Evolutionary conservation across 805 yeast species (phyloP).

Genomic region (Kodamaea restingae): DNA sequence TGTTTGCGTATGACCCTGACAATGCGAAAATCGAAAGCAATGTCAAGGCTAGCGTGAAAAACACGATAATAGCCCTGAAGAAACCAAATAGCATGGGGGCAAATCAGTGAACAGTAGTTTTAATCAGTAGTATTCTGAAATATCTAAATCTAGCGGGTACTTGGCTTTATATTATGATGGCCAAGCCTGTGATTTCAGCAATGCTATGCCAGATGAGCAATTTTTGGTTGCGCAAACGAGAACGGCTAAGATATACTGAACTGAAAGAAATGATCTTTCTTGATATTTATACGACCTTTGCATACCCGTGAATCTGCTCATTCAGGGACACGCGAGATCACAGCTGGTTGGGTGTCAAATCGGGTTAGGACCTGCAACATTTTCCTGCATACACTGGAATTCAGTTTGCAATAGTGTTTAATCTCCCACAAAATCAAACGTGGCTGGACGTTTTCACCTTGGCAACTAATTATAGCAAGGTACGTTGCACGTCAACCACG

Average conservation of each 20-base stretch:
- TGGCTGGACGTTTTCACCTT: constrained; percentile 1
- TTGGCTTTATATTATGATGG: too few relatives aligned
- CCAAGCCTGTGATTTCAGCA: too few relatives aligned
- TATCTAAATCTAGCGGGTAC: too few relatives aligned
- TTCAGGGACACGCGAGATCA: constrained; percentile 1
- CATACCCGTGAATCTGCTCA: too few relatives aligned
- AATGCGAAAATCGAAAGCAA: constrained; percentile 34
- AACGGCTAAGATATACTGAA: too few relatives aligned
- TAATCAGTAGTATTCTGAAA: too few relatives aligned
- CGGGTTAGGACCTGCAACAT: neutral
- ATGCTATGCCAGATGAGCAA: neutral
- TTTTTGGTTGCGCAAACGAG: too few relatives aligned
- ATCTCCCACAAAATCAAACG: neutral
- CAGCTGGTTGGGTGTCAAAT: constrained; percentile 2
- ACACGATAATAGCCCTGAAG: constrained; percentile 30
- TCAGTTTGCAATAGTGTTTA: neutral
- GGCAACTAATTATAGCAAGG: constrained; percentile 2
- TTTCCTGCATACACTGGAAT: neutral
- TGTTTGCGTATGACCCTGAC: constrained; percentile 36
- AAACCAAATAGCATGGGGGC: constrained; percentile 23
- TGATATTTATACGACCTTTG: neutral
- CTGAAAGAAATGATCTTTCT: too few relatives aligned
- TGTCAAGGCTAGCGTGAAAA: constrained; percentile 30
- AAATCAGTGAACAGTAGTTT: neutral
- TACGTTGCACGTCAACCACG: too few relatives aligned